Evolutionary conservation across 169 alveolate species (phyloP).

Genomic region (Perkinsus olseni): DNA sequence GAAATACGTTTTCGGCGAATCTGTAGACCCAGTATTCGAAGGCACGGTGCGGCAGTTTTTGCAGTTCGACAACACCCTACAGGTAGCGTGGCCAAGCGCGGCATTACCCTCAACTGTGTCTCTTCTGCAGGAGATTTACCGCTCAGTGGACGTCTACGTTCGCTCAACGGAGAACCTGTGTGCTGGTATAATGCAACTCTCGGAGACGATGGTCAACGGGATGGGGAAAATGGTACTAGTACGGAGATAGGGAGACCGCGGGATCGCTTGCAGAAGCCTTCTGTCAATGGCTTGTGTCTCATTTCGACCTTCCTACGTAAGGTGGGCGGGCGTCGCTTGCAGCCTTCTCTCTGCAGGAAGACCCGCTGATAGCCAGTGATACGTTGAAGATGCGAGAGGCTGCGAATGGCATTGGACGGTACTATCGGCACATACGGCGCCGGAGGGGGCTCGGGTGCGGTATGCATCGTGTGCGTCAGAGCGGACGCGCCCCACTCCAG

Average conservation of each 20-base stretch:
- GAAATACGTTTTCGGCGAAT: slow-evolving; percentile 4
- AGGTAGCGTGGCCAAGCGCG: not conserved
- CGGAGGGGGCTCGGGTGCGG: not conserved
- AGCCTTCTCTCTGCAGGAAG: not conserved
- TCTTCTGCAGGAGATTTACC: not conserved
- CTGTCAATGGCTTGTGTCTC: no score
- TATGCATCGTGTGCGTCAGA: not conserved
- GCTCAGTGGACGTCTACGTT: slow-evolving; percentile 7
- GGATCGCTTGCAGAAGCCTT: no score
- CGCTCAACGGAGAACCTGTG: slow-evolving; percentile 21
- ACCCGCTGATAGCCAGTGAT: slow-evolving; percentile 5
- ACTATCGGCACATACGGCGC: not conserved
- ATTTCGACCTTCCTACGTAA: no score
- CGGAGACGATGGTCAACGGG: slow-evolving; percentile 21
- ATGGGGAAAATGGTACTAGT: slow-evolving; percentile 13
- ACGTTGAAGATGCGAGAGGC: slow-evolving; percentile 10
- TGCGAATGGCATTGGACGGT: slow-evolving; percentile 1
- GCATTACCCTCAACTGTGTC: not conserved
- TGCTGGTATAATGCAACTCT: slow-evolving; percentile 8
- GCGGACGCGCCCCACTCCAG: slow-evolving; percentile 36
- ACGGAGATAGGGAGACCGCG: not conserved
- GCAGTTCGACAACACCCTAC: slow-evolving; percentile 21
- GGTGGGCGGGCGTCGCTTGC: no score
- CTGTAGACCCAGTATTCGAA: slow-evolving; percentile 5
- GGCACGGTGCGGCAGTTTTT: slow-evolving; percentile 34